These are phyloP conservation scores for Penicillium hordei DNA, from an alignment of 2,329 filamentous ascomycete genomes.

Conservation along the genomic window DNA sequence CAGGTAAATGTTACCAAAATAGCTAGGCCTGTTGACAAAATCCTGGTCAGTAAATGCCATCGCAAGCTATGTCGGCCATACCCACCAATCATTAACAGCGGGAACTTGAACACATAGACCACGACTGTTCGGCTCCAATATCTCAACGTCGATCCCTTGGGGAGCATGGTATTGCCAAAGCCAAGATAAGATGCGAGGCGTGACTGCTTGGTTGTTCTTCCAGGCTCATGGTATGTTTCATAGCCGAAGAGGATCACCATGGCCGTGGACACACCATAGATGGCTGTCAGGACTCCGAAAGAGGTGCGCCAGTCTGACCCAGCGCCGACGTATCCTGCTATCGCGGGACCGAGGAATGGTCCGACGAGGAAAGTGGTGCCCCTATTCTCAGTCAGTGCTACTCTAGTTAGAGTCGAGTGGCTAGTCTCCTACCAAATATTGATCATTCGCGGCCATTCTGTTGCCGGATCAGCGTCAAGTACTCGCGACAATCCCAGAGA, in stretches of 20 bases:
- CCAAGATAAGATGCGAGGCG: constrained; percentile 32
- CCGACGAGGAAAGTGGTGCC: constrained; percentile 41
- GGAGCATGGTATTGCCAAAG: constrained; percentile 31
- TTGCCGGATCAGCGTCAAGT: not conserved
- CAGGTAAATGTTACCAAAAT: constrained; percentile 41
- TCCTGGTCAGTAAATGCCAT: not conserved
- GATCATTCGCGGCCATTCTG: constrained; percentile 41
- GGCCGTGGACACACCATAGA: constrained; percentile 38
- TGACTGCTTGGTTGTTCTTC: constrained; percentile 9
- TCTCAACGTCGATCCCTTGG: constrained; percentile 26
- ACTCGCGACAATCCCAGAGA: not conserved
- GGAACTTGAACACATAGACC: constrained; percentile 33
- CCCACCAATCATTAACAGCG: constrained; percentile 31
- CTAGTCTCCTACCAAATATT: constrained; percentile 35
- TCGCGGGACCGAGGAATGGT: constrained; percentile 38
- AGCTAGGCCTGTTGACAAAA: constrained; percentile 22
- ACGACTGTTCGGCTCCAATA: constrained; percentile 27
- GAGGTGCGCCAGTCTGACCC: constrained; percentile 34
- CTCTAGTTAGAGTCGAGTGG: not conserved
- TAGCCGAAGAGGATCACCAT: constrained; percentile 36
- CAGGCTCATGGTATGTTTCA: constrained; percentile 35
- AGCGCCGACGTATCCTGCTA: constrained; percentile 40
- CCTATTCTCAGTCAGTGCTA: constrained; percentile 18
- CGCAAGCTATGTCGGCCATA: not conserved
- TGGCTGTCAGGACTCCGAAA: constrained; percentile 37